Evolutionary conservation across 208 protist species (phyloP), one percentile per base, ranked within the genome.

Genomic region (Polymyxa betae): DNA sequence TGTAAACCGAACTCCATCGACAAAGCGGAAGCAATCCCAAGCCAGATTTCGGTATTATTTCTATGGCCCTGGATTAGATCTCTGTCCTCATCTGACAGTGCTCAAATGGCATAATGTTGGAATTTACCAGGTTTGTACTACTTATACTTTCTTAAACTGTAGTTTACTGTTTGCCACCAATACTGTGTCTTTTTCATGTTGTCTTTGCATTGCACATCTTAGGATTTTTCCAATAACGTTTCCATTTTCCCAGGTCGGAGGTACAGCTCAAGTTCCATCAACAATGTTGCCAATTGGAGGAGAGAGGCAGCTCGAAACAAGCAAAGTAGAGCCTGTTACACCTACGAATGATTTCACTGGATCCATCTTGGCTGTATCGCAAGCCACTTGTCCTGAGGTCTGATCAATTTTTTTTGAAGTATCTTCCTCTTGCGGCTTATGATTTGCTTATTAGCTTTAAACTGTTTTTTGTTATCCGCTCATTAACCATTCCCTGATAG

Each of bases 221-320:
- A n/a, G n/a, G n/a, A n/a, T n/a, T n/a, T n/a, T n/a, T n/a, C n/a
- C n/a, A n/a, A n/a, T n/a, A n/a, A n/a, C n/a, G n/a, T n/a, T n/a
- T n/a, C n/a, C n/a, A n/a, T n/a, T n/a, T n/a, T n/a, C n/a, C n/a
- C n/a, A n/a, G n/a, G 72, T 82, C 16, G 72, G 72, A 35, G 72
- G 72, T 43, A 20, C 35, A n/a, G 72, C 72, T 20, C 72, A 82
- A n/a, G 72, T n/a, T 5, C 72, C 72, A 82, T 82, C 72, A 35
- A 82, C 72, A 35, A 82, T 82, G 72, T 43, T 82, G 72, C 72
- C 72, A 12, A 82, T 82, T n/a, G 72, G 72, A 20, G 72, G 40
- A 5, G 72, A 82, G 35, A 5, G 72, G n/a, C 72, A 82, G 5
- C 72, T 82, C 35, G 72, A 82, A 82, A 20, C 72, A n/a, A 82